A percentile compares a stretch with the other conserved stretches of the same genome.
Conservation (phyloP, 257 asterid genomes). For the Prunella vulgaris region DNA sequence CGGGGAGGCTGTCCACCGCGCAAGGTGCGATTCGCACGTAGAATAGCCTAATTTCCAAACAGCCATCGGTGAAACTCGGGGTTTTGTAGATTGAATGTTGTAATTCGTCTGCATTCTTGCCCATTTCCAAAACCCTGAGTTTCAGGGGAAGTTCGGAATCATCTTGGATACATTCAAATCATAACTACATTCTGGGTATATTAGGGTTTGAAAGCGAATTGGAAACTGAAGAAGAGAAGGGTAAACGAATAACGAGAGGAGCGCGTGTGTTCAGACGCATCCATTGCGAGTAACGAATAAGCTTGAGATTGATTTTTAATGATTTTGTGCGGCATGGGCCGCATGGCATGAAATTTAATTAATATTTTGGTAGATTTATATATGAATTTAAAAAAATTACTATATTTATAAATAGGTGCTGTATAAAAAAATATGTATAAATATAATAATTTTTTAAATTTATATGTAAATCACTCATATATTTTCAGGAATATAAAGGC, state of each 20-base stretch:
- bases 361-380: too few relatives aligned
- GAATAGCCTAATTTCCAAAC: slow-evolving; percentile 60
- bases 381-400: too few relatives aligned
- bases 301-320: background rate
- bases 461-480: too few relatives aligned
- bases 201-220: slow-evolving; percentile 16
- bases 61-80: slow-evolving; percentile 55
- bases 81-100: slow-evolving; percentile 38
- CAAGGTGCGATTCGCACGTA: slow-evolving; percentile 66
- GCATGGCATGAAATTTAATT: too few relatives aligned
- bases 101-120: slow-evolving; percentile 32
- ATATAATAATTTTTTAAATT: too few relatives aligned
- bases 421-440: too few relatives aligned
- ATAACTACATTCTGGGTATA: background rate
- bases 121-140: slow-evolving; percentile 33
- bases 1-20: slow-evolving; percentile 43
- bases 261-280: slow-evolving; percentile 16
- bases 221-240: background rate
- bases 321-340: too few relatives aligned
- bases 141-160: slow-evolving; percentile 9
- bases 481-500: too few relatives aligned
- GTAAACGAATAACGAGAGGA: background rate
- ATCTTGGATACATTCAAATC: background rate
- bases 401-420: too few relatives aligned
- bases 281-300: background rate